These are phyloP conservation scores for Fusarium sp. DNA, from an alignment of 2,329 filamentous ascomycete species.

Conservation along the genomic window DNA sequence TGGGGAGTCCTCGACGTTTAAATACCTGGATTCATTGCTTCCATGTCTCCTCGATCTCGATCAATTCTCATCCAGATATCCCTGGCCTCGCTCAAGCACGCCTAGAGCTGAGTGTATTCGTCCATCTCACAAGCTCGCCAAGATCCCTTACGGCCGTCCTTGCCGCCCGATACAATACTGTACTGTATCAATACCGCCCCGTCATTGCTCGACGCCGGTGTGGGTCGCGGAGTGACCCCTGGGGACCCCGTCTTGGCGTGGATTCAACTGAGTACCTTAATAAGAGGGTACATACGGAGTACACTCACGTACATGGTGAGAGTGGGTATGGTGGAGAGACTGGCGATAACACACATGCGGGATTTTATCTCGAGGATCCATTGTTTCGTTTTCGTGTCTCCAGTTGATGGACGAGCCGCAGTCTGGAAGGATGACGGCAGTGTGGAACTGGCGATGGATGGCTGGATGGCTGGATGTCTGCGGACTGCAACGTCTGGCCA, in stretches of 20 bases:
- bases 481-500: constrained; percentile 5
- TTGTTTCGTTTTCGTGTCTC: constrained; percentile 44
- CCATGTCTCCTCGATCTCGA: constrained; percentile 3
- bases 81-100: constrained; percentile 7
- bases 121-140: constrained; percentile 12
- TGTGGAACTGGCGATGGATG: constrained; percentile 23
- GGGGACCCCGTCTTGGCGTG: constrained; percentile 12
- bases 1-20: constrained; percentile 29
- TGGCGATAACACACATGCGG: constrained; percentile 46
- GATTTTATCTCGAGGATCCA: constrained; percentile 47
- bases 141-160: constrained; percentile 19
- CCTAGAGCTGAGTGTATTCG: not conserved
- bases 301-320: constrained; percentile 18
- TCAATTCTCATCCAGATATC: constrained; percentile 1
- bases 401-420: constrained; percentile 24
- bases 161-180: constrained; percentile 15
- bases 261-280: constrained; percentile 25
- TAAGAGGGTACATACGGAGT: constrained; percentile 13
- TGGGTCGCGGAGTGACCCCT: constrained; percentile 24
- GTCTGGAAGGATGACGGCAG: constrained; percentile 25
- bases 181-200: constrained; percentile 38
- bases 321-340: constrained; percentile 41
- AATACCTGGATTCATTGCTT: constrained; percentile 20
- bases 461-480: constrained; percentile 7
- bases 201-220: constrained; percentile 32